These are phyloP conservation scores for Ogataea naganishii DNA, from an alignment of 805 yeast genomes.

Conservation along the genomic window DNA sequence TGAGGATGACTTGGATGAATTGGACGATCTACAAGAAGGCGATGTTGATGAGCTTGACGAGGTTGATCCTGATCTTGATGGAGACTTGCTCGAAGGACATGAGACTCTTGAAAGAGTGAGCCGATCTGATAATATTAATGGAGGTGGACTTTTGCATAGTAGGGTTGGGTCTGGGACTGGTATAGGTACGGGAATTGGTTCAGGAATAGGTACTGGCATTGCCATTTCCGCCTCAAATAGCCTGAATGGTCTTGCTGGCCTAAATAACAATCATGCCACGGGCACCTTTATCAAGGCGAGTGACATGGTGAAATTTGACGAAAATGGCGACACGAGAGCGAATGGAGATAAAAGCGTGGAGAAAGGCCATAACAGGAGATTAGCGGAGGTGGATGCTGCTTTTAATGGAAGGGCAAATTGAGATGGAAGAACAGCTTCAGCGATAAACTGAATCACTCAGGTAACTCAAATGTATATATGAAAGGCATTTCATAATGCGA, in stretches of 20 bases:
- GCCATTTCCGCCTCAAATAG: conserved; percentile 10
- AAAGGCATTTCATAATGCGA: too few species aligned
- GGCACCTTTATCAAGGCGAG: conserved; percentile 17
- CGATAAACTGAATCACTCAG: too few species aligned
- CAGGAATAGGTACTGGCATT: conserved; percentile 2
- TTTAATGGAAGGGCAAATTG: too few species aligned
- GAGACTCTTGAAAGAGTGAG: too few species aligned
- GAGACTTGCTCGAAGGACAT: conserved; percentile 4
- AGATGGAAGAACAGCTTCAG: too few species aligned
- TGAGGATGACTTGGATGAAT: conserved; percentile 11
- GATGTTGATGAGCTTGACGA: conserved; percentile 4
- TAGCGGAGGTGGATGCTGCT: too few species aligned
- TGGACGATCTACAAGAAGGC: conserved; percentile 8
- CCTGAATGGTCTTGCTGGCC: conserved; percentile 7
- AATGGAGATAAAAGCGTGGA: neutral
- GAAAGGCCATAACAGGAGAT: too few species aligned
- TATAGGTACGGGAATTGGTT: too few species aligned
- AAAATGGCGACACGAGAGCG: neutral
- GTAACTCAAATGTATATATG: too few species aligned
- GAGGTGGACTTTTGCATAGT: too few species aligned
- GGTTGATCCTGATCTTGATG: conserved; percentile 5
- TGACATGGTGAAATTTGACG: conserved; percentile 14
- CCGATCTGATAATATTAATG: too few species aligned
- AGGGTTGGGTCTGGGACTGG: too few species aligned
- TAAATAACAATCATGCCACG: conserved; percentile 10